phyloP scores from a whole-genome alignment of 306 rosid genomes.

The Urtica urens region DNA sequence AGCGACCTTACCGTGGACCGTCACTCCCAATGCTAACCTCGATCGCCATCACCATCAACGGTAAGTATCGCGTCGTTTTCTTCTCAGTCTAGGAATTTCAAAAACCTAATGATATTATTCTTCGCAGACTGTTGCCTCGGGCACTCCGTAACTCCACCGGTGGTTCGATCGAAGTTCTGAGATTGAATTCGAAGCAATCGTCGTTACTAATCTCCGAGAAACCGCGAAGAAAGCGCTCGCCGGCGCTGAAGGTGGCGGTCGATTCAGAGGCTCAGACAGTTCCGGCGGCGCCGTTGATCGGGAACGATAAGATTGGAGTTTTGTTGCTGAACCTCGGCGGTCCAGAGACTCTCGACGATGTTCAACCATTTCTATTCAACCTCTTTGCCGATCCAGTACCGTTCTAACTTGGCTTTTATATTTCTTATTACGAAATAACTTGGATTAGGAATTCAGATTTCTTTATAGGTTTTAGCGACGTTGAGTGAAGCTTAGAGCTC shows the following conservation, averaged over 20 bases:
- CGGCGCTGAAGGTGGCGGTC: conserved; percentile 53
- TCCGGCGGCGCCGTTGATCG: conserved; percentile 36
- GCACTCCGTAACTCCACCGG: conserved; percentile 37
- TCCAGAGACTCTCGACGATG: conserved; percentile 93
- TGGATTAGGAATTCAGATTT: neutral
- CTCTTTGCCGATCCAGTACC: conserved; percentile 94
- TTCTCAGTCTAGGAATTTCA: neutral
- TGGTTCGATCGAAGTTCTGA: conserved; percentile 28
- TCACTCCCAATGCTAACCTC: conserved; percentile 12
- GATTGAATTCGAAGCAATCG: conserved; percentile 33
- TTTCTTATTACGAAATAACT: neutral
- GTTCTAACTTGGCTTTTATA: neutral
- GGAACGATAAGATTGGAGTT: conserved; percentile 69
- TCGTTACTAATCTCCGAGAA: conserved; percentile 31
- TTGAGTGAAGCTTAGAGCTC: neutral
- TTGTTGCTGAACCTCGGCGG: conserved; percentile 93
- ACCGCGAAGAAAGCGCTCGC: conserved; percentile 34
- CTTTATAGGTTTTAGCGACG: neutral
- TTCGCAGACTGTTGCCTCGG: conserved; percentile 38
- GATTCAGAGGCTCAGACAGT: conserved; percentile 36
- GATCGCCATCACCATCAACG: conserved; percentile 19
- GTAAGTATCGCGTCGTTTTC: conserved; percentile 1
- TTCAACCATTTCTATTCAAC: conserved; percentile 90
- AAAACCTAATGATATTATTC: neutral
- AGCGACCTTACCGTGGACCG: conserved; percentile 20